phyloP scores from a whole-genome alignment of 2,329 filamentous ascomycete genomes.

The Aurifilum marmelostoma region DNA sequence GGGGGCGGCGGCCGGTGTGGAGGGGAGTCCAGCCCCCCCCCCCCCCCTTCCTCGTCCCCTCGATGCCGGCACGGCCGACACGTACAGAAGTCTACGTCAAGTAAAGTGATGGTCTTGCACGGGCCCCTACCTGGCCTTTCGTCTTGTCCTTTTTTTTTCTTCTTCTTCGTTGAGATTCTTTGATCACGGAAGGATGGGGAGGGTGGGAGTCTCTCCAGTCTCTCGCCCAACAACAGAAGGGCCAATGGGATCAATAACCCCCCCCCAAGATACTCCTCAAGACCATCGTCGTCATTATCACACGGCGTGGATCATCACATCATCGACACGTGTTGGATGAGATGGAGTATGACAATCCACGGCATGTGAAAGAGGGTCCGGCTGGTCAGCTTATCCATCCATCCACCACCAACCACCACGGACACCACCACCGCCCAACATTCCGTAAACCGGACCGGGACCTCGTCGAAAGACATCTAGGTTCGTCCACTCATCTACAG shows the following conservation, averaged over 20 bases:
- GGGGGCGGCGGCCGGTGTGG: background rate
- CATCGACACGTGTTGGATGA: conserved; percentile 23
- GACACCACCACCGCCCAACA: too few species aligned
- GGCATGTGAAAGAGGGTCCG: conserved; percentile 5
- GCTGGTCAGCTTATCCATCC: conserved; percentile 4
- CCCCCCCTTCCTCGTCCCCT: background rate
- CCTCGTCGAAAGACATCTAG: background rate
- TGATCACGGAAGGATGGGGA: background rate
- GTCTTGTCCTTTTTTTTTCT: too few species aligned
- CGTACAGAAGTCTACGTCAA: background rate
- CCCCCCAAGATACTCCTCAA: too few species aligned
- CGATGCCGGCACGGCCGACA: background rate
- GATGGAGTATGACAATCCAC: conserved; percentile 4
- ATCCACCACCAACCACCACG: too few species aligned
- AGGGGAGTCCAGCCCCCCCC: background rate
- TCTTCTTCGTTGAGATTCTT: too few species aligned
- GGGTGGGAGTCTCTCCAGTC: background rate
- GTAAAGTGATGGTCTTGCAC: background rate
- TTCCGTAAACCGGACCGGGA: too few species aligned
- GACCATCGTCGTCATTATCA: conserved; percentile 16
- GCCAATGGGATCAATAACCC: background rate
- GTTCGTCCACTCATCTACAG: too few species aligned
- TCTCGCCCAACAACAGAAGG: conserved; percentile 1
- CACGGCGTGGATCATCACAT: conserved; percentile 11
- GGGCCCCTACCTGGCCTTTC: too few species aligned